phyloP scores from a whole-genome alignment of 2,329 filamentous ascomycete species.

The Paradendryphiella salina region DNA sequence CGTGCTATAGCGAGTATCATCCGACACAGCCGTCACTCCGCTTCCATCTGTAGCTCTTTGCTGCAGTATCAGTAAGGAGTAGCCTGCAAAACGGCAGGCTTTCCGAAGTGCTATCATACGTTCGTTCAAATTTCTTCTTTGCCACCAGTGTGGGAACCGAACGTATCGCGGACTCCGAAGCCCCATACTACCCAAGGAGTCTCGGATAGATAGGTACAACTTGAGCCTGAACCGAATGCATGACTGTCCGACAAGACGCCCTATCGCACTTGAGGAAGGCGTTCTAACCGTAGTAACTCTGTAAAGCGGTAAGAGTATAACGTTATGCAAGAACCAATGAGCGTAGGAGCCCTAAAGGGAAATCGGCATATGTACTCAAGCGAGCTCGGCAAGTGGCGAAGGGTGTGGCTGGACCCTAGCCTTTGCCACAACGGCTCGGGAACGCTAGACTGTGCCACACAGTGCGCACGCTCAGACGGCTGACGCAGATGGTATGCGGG shows the following conservation, averaged over 20 bases:
- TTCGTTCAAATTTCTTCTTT: not conserved
- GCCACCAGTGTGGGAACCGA: conserved; percentile 8
- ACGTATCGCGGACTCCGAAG: conserved; percentile 6
- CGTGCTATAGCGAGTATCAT: not conserved
- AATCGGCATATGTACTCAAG: conserved; percentile 14
- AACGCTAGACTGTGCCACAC: conserved; percentile 13
- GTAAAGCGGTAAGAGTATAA: conserved; percentile 1
- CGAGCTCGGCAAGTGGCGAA: conserved; percentile 12
- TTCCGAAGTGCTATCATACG: not conserved
- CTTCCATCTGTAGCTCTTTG: not conserved
- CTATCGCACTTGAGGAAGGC: not conserved
- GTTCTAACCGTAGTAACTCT: conserved; percentile 7
- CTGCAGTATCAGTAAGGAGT: not conserved
- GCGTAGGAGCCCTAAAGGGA: conserved; percentile 2
- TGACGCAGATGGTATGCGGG: conserved; percentile 4
- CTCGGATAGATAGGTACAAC: not conserved
- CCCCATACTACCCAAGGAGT: not conserved
- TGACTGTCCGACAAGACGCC: not conserved
- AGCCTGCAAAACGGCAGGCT: not conserved
- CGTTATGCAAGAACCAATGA: conserved; percentile 10
- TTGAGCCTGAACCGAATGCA: not conserved
- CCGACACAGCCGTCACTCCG: conserved; percentile 2
- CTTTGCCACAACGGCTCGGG: conserved; percentile 16
- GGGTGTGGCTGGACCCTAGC: conserved; percentile 11
- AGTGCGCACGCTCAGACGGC: conserved; percentile 1